Percentiles rank a stretch among this genome's conserved stretches.
Conservation (phyloP, 2,329 filamentous ascomycete species). For the Parascedosporium putredinis region DNA sequence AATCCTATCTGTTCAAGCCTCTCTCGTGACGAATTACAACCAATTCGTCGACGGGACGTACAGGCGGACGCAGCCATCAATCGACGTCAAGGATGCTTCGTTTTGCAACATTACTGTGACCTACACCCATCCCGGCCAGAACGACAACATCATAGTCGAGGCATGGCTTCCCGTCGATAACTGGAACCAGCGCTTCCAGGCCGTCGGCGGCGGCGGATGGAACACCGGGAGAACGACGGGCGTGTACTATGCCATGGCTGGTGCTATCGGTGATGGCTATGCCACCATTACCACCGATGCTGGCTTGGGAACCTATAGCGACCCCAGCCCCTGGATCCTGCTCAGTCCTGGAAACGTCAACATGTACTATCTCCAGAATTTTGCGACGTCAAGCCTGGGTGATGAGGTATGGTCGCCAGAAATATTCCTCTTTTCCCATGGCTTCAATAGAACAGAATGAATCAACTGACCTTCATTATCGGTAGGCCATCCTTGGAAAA, state of each 20-base stretch:
- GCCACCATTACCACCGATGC: conserved; percentile 14
- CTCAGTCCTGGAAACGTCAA: conserved; percentile 12
- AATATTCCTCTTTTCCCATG: too few species aligned
- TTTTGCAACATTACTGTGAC: conserved; percentile 19
- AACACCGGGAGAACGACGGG: conserved; percentile 13
- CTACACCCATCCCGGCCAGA: conserved; percentile 16
- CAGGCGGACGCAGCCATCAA: not conserved
- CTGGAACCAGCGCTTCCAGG: conserved; percentile 21
- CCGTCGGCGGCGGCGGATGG: conserved; percentile 20
- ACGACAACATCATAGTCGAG: conserved; percentile 15
- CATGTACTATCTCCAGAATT: conserved; percentile 21
- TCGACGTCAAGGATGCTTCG: not conserved
- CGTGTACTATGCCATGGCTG: conserved; percentile 12
- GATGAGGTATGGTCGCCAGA: conserved; percentile 16
- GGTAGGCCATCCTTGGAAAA: not conserved
- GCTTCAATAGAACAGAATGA: too few species aligned
- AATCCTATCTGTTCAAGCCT: not conserved
- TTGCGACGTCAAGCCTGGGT: conserved; percentile 23
- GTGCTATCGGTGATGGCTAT: conserved; percentile 13
- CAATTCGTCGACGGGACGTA: not conserved
- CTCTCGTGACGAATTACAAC: not conserved
- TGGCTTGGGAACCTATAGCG: conserved; percentile 7
- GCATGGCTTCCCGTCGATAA: conserved; percentile 15
- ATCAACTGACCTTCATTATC: not conserved
- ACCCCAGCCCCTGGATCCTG: conserved; percentile 11